Percentiles rank a stretch among this genome's conserved stretches.
phyloP scores from a whole-genome alignment of 768 basidiomycete genomes.

The Termitomyces sp. region DNA sequence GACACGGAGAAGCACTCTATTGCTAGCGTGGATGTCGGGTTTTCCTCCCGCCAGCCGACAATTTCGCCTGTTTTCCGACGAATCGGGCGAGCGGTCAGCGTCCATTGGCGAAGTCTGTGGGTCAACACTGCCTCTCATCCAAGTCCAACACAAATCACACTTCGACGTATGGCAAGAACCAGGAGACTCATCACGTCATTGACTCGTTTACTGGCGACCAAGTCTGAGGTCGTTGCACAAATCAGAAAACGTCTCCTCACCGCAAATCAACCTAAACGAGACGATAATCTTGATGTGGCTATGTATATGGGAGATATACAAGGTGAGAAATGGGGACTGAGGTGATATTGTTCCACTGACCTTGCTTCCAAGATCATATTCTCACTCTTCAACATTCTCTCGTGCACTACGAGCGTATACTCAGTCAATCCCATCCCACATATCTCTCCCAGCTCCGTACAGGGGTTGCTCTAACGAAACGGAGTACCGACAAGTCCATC shows the following conservation, averaged over 20 bases:
- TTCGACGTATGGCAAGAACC: conserved; percentile 76
- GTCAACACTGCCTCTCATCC: conserved; percentile 15
- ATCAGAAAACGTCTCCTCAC: conserved; percentile 68
- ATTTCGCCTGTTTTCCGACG: conserved; percentile 29
- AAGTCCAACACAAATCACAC: conserved; percentile 37
- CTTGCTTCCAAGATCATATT: conserved; percentile 67
- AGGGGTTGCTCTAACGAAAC: conserved; percentile 51
- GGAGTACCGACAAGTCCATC: conserved; percentile 59
- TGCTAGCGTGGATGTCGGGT: conserved; percentile 21
- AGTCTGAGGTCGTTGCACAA: conserved; percentile 77
- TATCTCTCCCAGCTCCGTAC: conserved; percentile 76
- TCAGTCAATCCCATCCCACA: conserved; percentile 82
- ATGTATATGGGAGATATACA: conserved; percentile 92
- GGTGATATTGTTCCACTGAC: conserved; percentile 4
- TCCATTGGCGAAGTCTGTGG: conserved; percentile 16
- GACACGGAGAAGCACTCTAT: conserved; percentile 12
- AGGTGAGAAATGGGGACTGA: conserved; percentile 40
- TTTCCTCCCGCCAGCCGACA: conserved; percentile 27
- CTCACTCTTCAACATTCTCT: conserved; percentile 81
- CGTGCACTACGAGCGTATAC: conserved; percentile 80
- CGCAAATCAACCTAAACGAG: conserved; percentile 31
- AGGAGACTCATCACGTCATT: conserved; percentile 76
- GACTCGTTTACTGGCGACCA: conserved; percentile 67
- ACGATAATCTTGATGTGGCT: conserved; percentile 62
- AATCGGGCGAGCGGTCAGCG: conserved; percentile 24